A percentile compares a stretch with the other conserved stretches of the same genome.
Evolutionary conservation across 306 rosid species (phyloP).

Genomic region (Purshia tridentata): DNA sequence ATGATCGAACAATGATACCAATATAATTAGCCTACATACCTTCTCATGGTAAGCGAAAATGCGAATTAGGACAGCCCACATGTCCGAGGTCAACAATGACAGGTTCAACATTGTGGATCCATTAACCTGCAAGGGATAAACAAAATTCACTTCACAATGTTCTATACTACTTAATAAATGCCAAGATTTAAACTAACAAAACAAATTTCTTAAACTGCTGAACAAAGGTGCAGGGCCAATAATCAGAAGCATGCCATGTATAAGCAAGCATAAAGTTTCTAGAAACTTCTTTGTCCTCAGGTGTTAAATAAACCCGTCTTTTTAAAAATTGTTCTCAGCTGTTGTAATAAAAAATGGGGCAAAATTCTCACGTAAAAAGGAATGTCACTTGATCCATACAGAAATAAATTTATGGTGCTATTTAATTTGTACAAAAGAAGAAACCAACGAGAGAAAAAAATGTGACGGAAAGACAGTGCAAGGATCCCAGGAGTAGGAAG

Average conservation of each 20-base stretch:
- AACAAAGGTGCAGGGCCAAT: not conserved
- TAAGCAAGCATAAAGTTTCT: not conserved
- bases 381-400: not conserved
- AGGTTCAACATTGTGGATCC: constrained; percentile 96
- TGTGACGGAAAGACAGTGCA: too few species aligned
- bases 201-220: not conserved
- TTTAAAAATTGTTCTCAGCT: not conserved
- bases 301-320: not conserved
- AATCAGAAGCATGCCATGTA: not conserved
- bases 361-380: not conserved
- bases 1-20: not conserved
- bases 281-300: not conserved
- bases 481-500: not conserved
- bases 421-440: not conserved
- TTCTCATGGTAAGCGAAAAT: constrained; percentile 81
- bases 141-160: constrained; percentile 14
- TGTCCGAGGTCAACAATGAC: constrained; percentile 92
- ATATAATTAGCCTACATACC: constrained; percentile 41
- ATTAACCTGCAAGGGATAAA: constrained; percentile 50
- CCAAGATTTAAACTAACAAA: not conserved
- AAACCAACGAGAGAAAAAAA: too few species aligned
- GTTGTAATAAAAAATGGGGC: not conserved
- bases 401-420: not conserved
- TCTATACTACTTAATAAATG: not conserved
- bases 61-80: constrained; percentile 96